phyloP scores from a whole-genome alignment of 495 filamentous ascomycete species.

The Collariella sp. region DNA sequence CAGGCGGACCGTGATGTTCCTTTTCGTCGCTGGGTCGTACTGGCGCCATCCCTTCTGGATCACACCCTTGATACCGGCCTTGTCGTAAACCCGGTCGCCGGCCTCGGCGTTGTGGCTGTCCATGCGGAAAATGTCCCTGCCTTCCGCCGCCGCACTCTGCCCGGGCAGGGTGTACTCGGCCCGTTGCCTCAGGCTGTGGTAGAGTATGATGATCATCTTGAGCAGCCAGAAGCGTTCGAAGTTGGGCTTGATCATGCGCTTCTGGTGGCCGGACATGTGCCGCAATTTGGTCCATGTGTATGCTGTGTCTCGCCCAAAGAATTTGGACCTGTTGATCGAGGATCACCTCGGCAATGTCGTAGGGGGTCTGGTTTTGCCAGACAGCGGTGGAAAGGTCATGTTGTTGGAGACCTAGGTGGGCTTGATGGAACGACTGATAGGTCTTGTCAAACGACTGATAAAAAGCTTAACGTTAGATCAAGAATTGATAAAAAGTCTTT shows the following conservation, averaged over 20 bases:
- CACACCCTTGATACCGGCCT: too few species aligned
- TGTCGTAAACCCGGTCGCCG: too few species aligned
- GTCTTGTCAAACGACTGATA: too few species aligned
- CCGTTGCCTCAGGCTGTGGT: neutral
- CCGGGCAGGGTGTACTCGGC: too few species aligned
- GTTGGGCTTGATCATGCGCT: neutral
- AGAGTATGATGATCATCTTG: neutral
- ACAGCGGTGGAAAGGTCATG: too few species aligned
- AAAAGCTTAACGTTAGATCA: too few species aligned
- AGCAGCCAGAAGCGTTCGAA: neutral
- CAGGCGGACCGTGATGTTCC: conserved; percentile 1
- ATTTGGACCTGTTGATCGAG: neutral
- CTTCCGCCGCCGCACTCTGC: too few species aligned
- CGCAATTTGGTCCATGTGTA: neutral
- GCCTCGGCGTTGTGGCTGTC: neutral
- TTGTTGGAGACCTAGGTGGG: too few species aligned
- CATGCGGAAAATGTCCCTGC: too few species aligned
- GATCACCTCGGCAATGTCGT: neutral
- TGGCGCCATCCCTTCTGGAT: neutral
- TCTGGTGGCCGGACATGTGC: neutral
- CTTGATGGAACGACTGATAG: too few species aligned
- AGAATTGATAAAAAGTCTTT: too few species aligned
- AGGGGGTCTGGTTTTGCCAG: too few species aligned
- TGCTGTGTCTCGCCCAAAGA: conserved; percentile 1
- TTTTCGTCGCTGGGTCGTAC: neutral